These are phyloP conservation scores for Peronospora farinosa DNA, from an alignment of 352 stramenopile genomes.

Conservation along the genomic window DNA sequence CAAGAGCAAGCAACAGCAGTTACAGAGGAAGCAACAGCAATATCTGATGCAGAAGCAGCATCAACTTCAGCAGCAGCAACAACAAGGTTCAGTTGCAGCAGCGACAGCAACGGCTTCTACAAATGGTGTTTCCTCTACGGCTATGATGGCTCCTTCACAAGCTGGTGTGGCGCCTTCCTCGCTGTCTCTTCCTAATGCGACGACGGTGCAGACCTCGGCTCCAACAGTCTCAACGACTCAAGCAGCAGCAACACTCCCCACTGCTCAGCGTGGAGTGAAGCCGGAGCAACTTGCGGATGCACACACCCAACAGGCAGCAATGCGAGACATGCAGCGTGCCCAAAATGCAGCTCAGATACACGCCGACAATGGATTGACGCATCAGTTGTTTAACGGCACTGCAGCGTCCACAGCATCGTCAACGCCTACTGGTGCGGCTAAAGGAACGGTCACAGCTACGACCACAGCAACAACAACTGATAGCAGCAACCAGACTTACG, in stretches of 20 bases:
- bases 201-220: slow-evolving; percentile 32
- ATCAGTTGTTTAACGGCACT: slow-evolving; percentile 23
- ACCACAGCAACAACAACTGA: slow-evolving; percentile 22
- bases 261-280: slow-evolving; percentile 42
- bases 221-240: slow-evolving; percentile 31
- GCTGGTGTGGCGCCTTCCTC: slow-evolving; percentile 22
- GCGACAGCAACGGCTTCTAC: slow-evolving; percentile 21
- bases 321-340: slow-evolving; percentile 56
- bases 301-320: slow-evolving; percentile 54
- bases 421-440: slow-evolving; percentile 7
- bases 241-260: slow-evolving; percentile 20
- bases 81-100: slow-evolving; percentile 30
- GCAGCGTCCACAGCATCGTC: slow-evolving; percentile 8
- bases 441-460: slow-evolving; percentile 10
- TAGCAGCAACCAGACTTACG: slow-evolving; percentile 44
- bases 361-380: slow-evolving; percentile 30
- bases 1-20: slow-evolving; percentile 74
- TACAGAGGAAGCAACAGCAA: slow-evolving; percentile 78
- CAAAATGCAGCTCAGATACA: slow-evolving; percentile 53
- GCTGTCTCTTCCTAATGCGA: slow-evolving; percentile 36
- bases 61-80: slow-evolving; percentile 60
- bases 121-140: slow-evolving; percentile 16
- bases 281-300: slow-evolving; percentile 48
- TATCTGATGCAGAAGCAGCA: slow-evolving; percentile 76
- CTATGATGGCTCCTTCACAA: slow-evolving; percentile 32